A percentile compares a stretch with the other conserved stretches of the same genome.
phyloP scores from a whole-genome alignment of 2,329 filamentous ascomycete species.

The Metarhizium sp. region DNA sequence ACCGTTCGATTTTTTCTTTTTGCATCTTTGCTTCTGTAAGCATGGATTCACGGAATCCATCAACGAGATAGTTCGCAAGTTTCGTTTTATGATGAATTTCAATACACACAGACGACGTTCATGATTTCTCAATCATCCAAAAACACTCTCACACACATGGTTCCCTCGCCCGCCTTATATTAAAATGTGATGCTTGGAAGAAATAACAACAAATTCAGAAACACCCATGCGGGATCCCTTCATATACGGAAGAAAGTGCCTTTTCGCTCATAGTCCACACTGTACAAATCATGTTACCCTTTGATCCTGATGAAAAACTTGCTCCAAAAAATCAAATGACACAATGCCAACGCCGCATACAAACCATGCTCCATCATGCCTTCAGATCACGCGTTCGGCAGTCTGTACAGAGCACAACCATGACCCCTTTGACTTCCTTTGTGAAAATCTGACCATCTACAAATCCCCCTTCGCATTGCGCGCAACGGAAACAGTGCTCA shows the following conservation, averaged over 20 bases:
- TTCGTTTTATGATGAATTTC: background rate
- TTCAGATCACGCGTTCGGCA: constrained; percentile 55
- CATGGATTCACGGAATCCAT: background rate
- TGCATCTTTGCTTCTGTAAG: background rate
- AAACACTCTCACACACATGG: background rate
- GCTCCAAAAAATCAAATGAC: background rate
- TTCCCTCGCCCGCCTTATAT: background rate
- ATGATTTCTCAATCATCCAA: background rate
- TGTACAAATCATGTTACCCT: background rate
- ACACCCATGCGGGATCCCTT: too few species aligned
- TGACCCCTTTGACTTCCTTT: constrained; percentile 38
- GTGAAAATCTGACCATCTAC: constrained; percentile 58
- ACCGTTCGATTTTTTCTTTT: background rate
- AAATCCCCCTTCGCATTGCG: constrained; percentile 49
- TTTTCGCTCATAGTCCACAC: too few species aligned
- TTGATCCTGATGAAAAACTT: background rate
- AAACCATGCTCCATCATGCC: constrained; percentile 21
- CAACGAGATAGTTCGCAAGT: background rate
- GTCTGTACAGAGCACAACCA: constrained; percentile 49
- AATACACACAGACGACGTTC: background rate
- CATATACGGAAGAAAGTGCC: too few species aligned
- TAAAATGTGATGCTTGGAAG: background rate
- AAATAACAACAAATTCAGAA: background rate
- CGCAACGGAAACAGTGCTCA: constrained; percentile 80
- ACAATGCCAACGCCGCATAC: background rate